phyloP scores from a whole-genome alignment of 73 alveolate genomes.

The Halteria grandinella region DNA sequence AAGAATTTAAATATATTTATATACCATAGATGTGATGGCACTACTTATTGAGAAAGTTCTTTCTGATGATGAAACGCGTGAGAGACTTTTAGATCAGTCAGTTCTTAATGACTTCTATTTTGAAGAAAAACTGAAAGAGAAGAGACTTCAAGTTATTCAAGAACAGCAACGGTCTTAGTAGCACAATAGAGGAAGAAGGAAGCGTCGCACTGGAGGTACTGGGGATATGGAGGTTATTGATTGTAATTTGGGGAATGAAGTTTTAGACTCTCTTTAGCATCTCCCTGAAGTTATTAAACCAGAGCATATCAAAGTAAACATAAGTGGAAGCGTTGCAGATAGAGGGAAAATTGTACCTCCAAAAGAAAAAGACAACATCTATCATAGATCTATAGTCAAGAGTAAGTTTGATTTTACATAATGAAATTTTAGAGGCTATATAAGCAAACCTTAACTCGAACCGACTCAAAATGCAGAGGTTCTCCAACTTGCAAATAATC shows the following conservation, averaged over 20 bases:
- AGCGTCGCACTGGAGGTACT: not conserved
- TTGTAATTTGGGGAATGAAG: constrained; percentile 20
- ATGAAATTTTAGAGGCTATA: constrained; percentile 39
- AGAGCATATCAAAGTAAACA: constrained; percentile 41
- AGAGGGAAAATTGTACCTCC: constrained; percentile 30
- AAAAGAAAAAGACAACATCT: constrained; percentile 35
- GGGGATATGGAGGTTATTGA: not conserved
- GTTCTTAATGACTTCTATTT: constrained; percentile 57
- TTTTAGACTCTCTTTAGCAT: constrained; percentile 39
- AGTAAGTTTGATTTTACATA: not conserved
- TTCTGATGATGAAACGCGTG: constrained; percentile 54
- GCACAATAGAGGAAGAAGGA: too few relatives aligned
- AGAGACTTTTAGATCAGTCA: constrained; percentile 55
- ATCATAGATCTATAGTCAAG: constrained; percentile 40
- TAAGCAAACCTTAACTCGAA: constrained; percentile 43
- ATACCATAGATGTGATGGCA: constrained; percentile 28
- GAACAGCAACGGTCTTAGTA: not conserved
- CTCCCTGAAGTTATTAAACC: constrained; percentile 61
- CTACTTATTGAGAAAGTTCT: constrained; percentile 39
- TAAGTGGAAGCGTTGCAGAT: not conserved
- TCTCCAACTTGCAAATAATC: constrained; percentile 39
- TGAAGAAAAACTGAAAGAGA: constrained; percentile 60
- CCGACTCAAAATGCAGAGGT: constrained; percentile 29
- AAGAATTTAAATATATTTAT: not conserved
- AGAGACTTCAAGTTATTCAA: constrained; percentile 11